A percentile compares a stretch with the other conserved stretches of the same genome.
phyloP scores from a whole-genome alignment of 2,329 filamentous ascomycete species.

The Ceratocystiopsis brevicomis region DNA sequence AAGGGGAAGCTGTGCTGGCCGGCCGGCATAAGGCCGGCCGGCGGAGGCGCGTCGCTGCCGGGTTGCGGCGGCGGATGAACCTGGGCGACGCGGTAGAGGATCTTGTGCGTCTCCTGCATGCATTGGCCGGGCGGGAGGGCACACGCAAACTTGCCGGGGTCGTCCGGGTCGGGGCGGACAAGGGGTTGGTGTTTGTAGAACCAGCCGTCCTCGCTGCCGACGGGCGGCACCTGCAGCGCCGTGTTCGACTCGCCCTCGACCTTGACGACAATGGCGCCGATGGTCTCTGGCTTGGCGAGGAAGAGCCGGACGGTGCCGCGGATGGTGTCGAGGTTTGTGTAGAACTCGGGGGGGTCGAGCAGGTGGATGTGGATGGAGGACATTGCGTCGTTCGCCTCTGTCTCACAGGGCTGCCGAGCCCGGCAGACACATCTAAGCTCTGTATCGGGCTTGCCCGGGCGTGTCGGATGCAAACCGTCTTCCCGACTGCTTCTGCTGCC shows the following conservation, averaged over 20 bases:
- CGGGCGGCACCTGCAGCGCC: constrained; percentile 32
- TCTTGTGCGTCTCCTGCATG: constrained; percentile 45
- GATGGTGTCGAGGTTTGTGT: constrained; percentile 63
- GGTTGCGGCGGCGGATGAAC: constrained; percentile 48
- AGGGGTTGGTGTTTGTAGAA: constrained; percentile 2
- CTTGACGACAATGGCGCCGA: constrained; percentile 62
- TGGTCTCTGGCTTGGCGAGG: constrained; percentile 46
- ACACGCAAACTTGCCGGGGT: no score
- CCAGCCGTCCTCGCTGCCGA: constrained; percentile 15
- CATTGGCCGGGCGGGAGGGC: constrained; percentile 17
- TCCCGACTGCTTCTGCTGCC: no score
- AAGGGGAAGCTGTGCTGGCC: constrained; percentile 64
- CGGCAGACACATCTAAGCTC: no score
- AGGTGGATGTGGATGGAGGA: constrained; percentile 48
- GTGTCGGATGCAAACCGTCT: no score
- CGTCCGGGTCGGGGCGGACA: constrained; percentile 1
- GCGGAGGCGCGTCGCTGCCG: constrained; percentile 11
- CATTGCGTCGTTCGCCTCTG: constrained; percentile 24
- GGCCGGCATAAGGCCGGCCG: constrained; percentile 35
- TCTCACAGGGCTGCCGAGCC: no score
- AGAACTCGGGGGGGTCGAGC: constrained; percentile 49
- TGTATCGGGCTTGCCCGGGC: no score
- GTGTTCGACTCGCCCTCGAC: constrained; percentile 64
- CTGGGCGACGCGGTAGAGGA: constrained; percentile 54
- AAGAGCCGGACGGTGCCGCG: constrained; percentile 39